These are phyloP conservation scores for Ophiostoma triangulosporum DNA, from an alignment of 2,329 filamentous ascomycete genomes.

Conservation along the genomic window DNA sequence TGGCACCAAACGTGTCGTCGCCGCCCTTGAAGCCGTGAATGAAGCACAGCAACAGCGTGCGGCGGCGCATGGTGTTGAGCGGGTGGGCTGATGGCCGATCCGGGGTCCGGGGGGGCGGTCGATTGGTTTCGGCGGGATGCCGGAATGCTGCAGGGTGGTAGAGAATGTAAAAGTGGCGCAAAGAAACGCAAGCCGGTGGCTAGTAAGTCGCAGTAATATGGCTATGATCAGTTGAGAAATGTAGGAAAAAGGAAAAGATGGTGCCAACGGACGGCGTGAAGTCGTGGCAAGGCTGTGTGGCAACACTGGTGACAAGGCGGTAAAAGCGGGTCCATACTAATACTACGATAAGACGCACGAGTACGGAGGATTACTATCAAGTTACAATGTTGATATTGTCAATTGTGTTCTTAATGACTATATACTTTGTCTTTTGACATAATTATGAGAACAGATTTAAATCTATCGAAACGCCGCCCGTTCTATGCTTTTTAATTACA, in stretches of 20 bases:
- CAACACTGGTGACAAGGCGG: background rate
- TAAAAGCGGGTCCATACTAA: background rate
- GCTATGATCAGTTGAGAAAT: too few relatives aligned
- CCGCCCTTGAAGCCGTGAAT: conserved; percentile 85
- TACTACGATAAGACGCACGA: too few relatives aligned
- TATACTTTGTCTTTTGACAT: background rate
- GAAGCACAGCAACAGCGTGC: conserved; percentile 69
- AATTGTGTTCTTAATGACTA: background rate
- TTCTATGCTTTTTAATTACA: background rate
- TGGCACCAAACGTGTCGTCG: conserved; percentile 60
- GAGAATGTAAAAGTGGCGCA: background rate
- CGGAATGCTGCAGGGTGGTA: background rate
- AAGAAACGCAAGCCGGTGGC: background rate
- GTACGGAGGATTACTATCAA: too few relatives aligned
- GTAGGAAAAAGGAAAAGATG: too few relatives aligned
- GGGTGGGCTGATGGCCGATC: background rate
- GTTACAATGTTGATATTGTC: background rate
- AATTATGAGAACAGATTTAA: background rate
- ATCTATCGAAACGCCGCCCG: conserved; percentile 1
- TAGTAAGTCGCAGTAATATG: background rate
- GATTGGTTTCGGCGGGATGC: background rate
- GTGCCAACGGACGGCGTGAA: background rate
- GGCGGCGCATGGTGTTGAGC: conserved; percentile 49
- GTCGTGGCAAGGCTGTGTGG: background rate
- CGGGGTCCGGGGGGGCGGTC: background rate